Conservation (phyloP, 345 rosid genomes). For the Boechera divaricarpa region DNA sequence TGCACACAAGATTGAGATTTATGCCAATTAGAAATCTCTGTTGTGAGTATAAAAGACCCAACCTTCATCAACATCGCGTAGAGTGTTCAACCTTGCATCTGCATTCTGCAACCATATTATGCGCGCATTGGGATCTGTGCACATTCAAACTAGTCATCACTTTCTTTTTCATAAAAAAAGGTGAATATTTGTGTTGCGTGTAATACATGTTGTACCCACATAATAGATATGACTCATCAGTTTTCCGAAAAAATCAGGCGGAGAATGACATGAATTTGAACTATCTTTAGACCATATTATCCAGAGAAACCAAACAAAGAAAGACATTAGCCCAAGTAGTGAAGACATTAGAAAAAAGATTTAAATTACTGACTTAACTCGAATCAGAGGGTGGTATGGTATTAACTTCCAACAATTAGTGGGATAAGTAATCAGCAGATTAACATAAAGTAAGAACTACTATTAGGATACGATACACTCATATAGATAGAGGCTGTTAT, state of each 20-base stretch:
- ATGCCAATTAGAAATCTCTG: conserved; percentile 2
- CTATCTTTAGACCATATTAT: conserved; percentile 1
- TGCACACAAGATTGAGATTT: neutral
- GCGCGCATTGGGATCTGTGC: conserved; percentile 82
- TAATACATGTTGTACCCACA: neutral
- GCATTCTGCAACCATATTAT: conserved; percentile 74
- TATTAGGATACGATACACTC: neutral
- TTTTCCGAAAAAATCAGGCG: neutral
- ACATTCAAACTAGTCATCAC: conserved; percentile 35
- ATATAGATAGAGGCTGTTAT: neutral
- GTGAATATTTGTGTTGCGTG: neutral
- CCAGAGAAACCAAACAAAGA: conserved; percentile 20
- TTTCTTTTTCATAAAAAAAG: neutral
- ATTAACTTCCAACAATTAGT: conserved; percentile 4
- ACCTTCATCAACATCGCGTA: conserved; percentile 82
- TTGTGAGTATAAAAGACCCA: conserved; percentile 3
- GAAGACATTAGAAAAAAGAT: neutral
- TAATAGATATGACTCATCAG: neutral
- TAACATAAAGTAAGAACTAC: neutral
- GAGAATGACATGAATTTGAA: conserved; percentile 2
- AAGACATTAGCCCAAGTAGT: neutral
- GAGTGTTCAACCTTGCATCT: conserved; percentile 74
- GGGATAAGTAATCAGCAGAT: neutral
- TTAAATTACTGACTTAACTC: neutral
- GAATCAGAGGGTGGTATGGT: neutral